Base-by-base conservation (phyloP, 768 basidiomycete species). In the Cubamyces sp. region DNA sequence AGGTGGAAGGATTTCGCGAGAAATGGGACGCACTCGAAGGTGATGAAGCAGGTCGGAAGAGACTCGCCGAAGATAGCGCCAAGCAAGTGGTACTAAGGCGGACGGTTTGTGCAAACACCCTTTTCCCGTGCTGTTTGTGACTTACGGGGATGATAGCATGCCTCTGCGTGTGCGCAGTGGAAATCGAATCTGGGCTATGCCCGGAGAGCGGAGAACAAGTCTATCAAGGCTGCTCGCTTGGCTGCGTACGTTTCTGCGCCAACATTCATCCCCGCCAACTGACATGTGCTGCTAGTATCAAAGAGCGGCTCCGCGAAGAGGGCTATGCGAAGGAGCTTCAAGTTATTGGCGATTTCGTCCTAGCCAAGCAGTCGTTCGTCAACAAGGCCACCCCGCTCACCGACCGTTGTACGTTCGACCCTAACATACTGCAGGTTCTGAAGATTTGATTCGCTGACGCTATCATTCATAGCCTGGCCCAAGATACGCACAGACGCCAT, bases 11-110 rank as follows among this genome's bases (percentile, higher is more conserved):
- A 18, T 53, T 52, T 26, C 41, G 42, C 12, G 9, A 11, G 1
- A 9, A 43, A 9, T 60, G 58, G 58, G 25, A 60, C 9, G 50
- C 25, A 5, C 58, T 60, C 8, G 41, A 19, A 21, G 58, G 41
- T 9, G 49, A 60, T 9, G 21, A 18, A 6, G 16, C 30, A n/a
- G 56, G 47, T n/a, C 19, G 46, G 23, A 57, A 40, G 37, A 14
- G 5, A 25, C 39, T 57, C 1, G 56, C 47, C 1, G 12, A 40
- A 7, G 11, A 16, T 8, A 23, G 37, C 15, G 46, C 23, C 15
- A 11, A 5, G 15, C 21, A 34, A 3, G 47, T 57, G 3, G 37
- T 19, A 3, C 8, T 18, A 23, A 48, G 56, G 21, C 11, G 34
- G 3, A n/a, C 48, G 56, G 56, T 57, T 23, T 3, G 56, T 57